These are phyloP conservation scores for Myxozyma lipomycoides DNA, from an alignment of 805 yeast species.

Conservation along the genomic window DNA sequence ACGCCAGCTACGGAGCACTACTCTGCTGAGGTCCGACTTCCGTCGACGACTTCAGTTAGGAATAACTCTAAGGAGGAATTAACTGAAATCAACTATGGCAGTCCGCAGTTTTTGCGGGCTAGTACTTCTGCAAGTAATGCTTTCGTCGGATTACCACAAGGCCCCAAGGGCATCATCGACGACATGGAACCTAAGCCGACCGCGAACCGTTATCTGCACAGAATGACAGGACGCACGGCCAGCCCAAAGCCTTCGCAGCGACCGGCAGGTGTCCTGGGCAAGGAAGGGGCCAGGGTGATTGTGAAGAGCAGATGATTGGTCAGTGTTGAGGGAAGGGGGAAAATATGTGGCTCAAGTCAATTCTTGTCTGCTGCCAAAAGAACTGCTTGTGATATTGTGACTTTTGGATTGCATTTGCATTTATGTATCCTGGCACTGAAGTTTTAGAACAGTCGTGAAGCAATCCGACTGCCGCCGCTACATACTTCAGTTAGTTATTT, in stretches of 20 bases:
- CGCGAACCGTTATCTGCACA: neutral
- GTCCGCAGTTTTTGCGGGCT: no score
- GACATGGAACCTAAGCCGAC: neutral
- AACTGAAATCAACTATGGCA: neutral
- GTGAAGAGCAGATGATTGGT: no score
- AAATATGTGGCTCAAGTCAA: no score
- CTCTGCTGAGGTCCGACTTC: neutral
- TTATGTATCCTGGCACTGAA: no score
- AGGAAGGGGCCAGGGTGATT: neutral
- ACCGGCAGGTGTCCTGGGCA: neutral
- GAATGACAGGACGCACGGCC: neutral
- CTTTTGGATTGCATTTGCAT: no score
- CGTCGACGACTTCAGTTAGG: neutral
- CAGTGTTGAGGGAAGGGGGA: no score
- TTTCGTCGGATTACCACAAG: neutral
- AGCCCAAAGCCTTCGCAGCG: neutral
- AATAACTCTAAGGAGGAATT: neutral
- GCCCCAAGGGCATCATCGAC: neutral
- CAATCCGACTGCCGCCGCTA: no score
- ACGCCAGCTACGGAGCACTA: neutral
- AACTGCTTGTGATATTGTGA: no score
- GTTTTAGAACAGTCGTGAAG: no score
- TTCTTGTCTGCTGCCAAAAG: no score
- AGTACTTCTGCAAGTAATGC: neutral
- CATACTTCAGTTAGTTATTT: no score